Evolutionary conservation across 1,284 basidiomycete genomes (phyloP), one percentile per base, ranked within the genome.

Genomic region (Termitomyces sp.): DNA sequence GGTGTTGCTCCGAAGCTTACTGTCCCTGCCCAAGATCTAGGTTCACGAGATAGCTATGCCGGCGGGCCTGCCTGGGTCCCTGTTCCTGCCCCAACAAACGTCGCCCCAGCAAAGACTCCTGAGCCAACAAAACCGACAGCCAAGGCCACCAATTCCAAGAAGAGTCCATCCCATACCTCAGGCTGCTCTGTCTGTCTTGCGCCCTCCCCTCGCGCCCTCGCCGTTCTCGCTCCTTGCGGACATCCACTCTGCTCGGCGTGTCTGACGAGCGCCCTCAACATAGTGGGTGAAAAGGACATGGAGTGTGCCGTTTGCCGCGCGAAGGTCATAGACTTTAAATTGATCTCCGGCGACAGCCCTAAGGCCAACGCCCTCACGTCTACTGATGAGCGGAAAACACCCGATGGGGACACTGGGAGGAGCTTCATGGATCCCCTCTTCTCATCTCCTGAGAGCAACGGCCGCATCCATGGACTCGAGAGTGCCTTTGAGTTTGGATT

Each of bases 271-370:
- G 85, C 87, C 4, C 72, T 91, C 50, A 91, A 91, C 60, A 90
- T 91, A 51, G 88, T 90, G 19, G 88, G 88, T 7, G 88, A 91
- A 66, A 91, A 90, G 65, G 84, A 86, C 57, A 88, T 91, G 81
- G 79, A 83, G 54, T 91, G 88, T 56, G 84, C 86, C 11, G 83
- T 88, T 41, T 91, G 88, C 68, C 82, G 83, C 58, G 68, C 68
- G 34, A 77, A 79, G 41, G 86, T 91, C 24, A 73, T 74, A 31
- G 81, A 86, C 64, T 91, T 91, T 65, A 78, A 80, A 51, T 68
- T 90, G 26, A 60, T 75, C 19, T 58, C 60, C 37, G 59, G 61
- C 6, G 50, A 42, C 28, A 35, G 37, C 28, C 28, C n/a, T 42
- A 66, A 57, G 35, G 51, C 40, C 18, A 52, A 50, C 13, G 38